Percentiles rank a stretch among this genome's conserved stretches.
These are phyloP conservation scores for Rhizophagus sp. DNA, from an alignment of 192 early-diverging fungal species.

Conservation along the genomic window DNA sequence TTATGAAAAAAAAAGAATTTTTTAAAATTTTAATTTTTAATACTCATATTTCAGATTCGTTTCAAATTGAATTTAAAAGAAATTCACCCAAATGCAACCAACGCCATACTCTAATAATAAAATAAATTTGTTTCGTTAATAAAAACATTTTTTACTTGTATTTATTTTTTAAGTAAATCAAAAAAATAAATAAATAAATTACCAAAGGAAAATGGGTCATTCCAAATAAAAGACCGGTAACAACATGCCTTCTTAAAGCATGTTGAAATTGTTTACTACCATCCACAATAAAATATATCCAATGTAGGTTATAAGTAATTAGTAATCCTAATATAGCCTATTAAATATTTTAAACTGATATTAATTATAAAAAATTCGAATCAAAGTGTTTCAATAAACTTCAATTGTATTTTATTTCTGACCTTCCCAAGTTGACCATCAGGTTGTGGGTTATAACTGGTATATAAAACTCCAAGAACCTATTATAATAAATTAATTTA, in stretches of 20 bases:
- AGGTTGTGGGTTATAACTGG: not conserved
- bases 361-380: not conserved
- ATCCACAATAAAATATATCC: constrained; percentile 48
- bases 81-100: constrained; percentile 26
- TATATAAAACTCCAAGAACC: constrained; percentile 36
- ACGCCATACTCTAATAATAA: constrained; percentile 6
- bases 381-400: not conserved
- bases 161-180: not conserved
- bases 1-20: constrained; percentile 3
- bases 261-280: constrained; percentile 39
- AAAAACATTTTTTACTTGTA: not conserved
- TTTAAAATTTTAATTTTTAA: too few species aligned
- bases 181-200: not conserved
- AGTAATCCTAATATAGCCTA: constrained; percentile 37
- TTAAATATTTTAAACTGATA: not conserved
- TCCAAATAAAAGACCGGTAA: constrained; percentile 37
- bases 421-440: constrained; percentile 35
- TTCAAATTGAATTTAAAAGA: not conserved
- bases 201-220: constrained; percentile 36
- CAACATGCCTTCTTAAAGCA: constrained; percentile 37
- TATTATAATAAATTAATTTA: not conserved
- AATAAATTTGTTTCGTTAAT: not conserved
- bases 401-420: too few species aligned
- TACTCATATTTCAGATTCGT: too few species aligned
- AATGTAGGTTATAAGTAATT: constrained; percentile 41